Conservation (phyloP, 2,329 filamentous ascomycete species). For the Dothideomycetes sp. region DNA sequence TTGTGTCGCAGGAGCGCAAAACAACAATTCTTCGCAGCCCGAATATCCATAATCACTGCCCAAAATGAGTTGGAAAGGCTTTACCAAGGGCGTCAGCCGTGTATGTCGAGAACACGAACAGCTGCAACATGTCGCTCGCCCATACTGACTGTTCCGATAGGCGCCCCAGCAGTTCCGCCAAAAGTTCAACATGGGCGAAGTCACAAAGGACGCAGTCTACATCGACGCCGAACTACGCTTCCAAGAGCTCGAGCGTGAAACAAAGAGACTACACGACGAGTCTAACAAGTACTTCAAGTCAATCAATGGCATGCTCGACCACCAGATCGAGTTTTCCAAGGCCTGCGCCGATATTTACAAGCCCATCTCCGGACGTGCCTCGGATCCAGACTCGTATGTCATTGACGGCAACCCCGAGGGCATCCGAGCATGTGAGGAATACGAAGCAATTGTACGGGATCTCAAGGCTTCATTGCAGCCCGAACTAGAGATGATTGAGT, state of each 20-base stretch:
- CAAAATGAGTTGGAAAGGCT: constrained; percentile 92
- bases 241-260: constrained; percentile 86
- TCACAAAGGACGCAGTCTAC: constrained; percentile 91
- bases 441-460: constrained; percentile 82
- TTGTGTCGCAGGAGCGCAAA: no score
- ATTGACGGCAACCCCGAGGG: constrained; percentile 84
- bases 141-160: constrained; percentile 54
- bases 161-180: constrained; percentile 86
- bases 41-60: constrained; percentile 10
- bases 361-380: constrained; percentile 90
- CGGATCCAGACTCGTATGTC: constrained; percentile 76
- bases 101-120: constrained; percentile 58
- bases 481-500: constrained; percentile 96
- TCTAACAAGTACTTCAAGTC: constrained; percentile 95
- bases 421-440: constrained; percentile 92
- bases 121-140: constrained; percentile 79
- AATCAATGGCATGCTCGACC: constrained; percentile 94
- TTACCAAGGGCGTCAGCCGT: constrained; percentile 79
- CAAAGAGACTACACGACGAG: constrained; percentile 93
- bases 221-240: constrained; percentile 91
- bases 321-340: constrained; percentile 97
- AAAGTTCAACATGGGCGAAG: constrained; percentile 90
- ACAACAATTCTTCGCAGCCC: background rate
- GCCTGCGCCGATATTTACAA: constrained; percentile 96
- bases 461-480: constrained; percentile 80